Conservation (phyloP, 2,329 filamentous ascomycete species). For the Dendrostoma leiphaemia region DNA sequence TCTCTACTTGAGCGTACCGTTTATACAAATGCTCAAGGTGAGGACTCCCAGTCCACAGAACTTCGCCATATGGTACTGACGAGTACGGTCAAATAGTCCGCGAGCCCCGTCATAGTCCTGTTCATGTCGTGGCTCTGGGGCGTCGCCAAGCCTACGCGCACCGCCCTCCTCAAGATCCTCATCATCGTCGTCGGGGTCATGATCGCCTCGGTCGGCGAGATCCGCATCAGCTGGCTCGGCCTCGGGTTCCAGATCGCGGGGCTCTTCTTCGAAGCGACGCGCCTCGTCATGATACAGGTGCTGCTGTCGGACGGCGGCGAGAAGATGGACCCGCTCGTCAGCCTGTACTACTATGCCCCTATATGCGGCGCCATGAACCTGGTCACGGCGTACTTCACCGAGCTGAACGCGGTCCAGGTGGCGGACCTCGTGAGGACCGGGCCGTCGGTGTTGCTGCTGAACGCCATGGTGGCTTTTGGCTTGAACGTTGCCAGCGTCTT, state of each 20-base stretch:
- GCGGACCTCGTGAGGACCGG: constrained; percentile 66
- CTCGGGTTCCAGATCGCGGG: constrained; percentile 71
- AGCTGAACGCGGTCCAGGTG: constrained; percentile 64
- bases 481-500: constrained; percentile 85
- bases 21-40: constrained; percentile 98
- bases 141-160: constrained; percentile 44
- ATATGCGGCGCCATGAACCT: constrained; percentile 82
- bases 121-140: constrained; percentile 62
- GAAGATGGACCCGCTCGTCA: constrained; percentile 87
- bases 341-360: constrained; percentile 86
- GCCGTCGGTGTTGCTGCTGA: constrained; percentile 58
- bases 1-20: constrained; percentile 87
- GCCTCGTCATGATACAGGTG: constrained; percentile 82
- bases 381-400: constrained; percentile 65
- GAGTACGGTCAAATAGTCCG: constrained; percentile 41
- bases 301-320: constrained; percentile 72
- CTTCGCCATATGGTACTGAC: not conserved
- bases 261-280: constrained; percentile 76
- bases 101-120: constrained; percentile 65
- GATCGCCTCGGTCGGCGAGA: constrained; percentile 59
- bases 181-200: constrained; percentile 52
- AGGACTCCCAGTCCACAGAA: not conserved
- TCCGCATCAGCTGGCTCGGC: constrained; percentile 64
- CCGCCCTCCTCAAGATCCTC: constrained; percentile 46
- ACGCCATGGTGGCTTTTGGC: constrained; percentile 76